phyloP scores from a whole-genome alignment of 148 eudicot genomes.

The Cornus suecica region DNA sequence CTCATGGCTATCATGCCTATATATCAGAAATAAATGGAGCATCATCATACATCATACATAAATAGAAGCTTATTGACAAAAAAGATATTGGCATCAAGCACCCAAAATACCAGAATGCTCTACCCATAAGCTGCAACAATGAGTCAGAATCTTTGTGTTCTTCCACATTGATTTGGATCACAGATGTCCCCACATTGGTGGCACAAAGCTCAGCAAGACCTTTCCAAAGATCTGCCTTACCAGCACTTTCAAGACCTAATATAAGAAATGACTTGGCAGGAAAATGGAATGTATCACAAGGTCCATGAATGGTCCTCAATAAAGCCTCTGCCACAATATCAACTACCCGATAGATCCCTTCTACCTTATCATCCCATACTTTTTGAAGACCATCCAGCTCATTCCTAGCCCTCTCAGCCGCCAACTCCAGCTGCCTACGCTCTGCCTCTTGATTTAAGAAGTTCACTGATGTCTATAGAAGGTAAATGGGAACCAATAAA shows the following conservation, averaged over 20 bases:
- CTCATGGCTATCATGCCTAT: not conserved
- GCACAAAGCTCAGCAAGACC: not conserved
- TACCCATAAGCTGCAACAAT: not conserved
- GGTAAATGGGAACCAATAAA: not conserved
- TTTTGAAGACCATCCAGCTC: not conserved
- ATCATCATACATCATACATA: no score
- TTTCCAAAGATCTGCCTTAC: not conserved
- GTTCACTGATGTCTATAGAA: not conserved
- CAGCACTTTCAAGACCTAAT: not conserved
- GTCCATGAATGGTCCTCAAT: not conserved
- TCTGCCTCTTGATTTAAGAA: not conserved
- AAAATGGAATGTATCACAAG: not conserved
- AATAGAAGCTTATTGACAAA: no score
- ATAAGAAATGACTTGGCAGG: not conserved
- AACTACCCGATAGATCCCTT: not conserved
- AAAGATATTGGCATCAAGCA: not conserved
- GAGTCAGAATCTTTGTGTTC: not conserved
- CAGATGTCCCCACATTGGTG: not conserved
- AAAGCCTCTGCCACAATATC: not conserved
- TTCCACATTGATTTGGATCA: not conserved
- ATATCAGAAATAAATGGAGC: not conserved
- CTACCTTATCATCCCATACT: not conserved
- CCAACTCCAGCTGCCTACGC: not conserved
- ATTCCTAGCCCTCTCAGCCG: not conserved
- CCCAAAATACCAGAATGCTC: not conserved